phyloP scores from a whole-genome alignment of 495 filamentous ascomycete genomes.

The Penicillium diatomitis region DNA sequence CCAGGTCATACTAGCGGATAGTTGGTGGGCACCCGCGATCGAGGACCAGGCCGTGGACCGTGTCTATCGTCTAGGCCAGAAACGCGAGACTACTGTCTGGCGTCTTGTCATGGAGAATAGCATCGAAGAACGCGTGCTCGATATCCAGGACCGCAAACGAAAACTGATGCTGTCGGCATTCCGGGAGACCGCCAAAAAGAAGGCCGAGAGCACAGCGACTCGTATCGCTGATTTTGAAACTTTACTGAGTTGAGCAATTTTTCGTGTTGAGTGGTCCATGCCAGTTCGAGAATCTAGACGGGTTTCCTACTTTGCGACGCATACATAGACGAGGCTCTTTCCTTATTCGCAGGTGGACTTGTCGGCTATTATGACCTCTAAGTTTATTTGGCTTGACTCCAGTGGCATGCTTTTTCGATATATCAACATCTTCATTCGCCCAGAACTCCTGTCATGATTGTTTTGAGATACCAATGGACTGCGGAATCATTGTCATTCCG shows the following conservation, averaged over 20 bases:
- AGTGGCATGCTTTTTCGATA: too few species aligned
- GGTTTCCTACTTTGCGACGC: too few species aligned
- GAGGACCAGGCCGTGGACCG: constrained; percentile 92
- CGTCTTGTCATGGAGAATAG: constrained; percentile 72
- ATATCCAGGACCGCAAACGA: constrained; percentile 75
- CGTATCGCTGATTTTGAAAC: constrained; percentile 51
- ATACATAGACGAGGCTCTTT: too few species aligned
- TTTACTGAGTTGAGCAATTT: constrained; percentile 27
- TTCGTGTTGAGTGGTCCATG: too few species aligned
- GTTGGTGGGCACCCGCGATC: constrained; percentile 90
- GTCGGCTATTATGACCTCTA: too few species aligned
- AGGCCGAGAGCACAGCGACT: constrained; percentile 37
- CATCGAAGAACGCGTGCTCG: constrained; percentile 78
- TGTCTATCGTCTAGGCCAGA: constrained; percentile 83
- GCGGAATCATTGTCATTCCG: too few species aligned
- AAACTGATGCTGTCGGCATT: constrained; percentile 71
- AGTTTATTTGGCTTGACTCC: too few species aligned
- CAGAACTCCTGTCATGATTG: too few species aligned
- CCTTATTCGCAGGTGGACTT: too few species aligned
- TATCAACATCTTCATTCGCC: too few species aligned
- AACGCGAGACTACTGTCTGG: constrained; percentile 66
- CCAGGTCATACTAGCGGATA: constrained; percentile 75
- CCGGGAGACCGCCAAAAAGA: constrained; percentile 48
- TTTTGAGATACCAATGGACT: too few species aligned
- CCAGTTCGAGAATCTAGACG: too few species aligned